Percentiles rank a stretch among this genome's conserved stretches.
Evolutionary conservation across 2,329 filamentous ascomycete species (phyloP).

Genomic region (Podosphaera leucotricha): DNA sequence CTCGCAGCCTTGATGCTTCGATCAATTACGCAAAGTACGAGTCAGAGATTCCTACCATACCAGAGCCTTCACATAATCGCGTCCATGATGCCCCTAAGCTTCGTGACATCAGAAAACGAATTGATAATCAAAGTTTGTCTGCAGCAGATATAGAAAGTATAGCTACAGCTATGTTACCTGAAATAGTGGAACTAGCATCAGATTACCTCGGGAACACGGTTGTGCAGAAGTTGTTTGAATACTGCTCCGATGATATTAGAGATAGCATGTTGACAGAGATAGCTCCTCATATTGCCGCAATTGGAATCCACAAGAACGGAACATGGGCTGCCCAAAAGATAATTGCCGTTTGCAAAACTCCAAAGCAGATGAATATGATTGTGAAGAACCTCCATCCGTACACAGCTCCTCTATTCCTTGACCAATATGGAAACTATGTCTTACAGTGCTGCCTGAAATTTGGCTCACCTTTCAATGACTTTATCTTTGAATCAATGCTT

Average conservation of each 20-base stretch:
- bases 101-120: constrained; percentile 86
- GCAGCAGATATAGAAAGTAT: constrained; percentile 78
- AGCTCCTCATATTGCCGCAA: constrained; percentile 78
- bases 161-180: constrained; percentile 80
- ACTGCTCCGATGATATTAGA: constrained; percentile 73
- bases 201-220: constrained; percentile 98
- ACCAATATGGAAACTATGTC: constrained; percentile 97
- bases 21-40: constrained; percentile 50
- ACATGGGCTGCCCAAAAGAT: constrained; percentile 99
- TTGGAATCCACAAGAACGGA: constrained; percentile 96
- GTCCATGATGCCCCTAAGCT: constrained; percentile 86
- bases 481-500: constrained; percentile 96
- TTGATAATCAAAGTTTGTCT: constrained; percentile 80
- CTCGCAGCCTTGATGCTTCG: constrained; percentile 48
- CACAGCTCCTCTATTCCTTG: constrained; percentile 75
- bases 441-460: constrained; percentile 92
- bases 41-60: constrained; percentile 70
- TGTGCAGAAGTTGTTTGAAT: constrained; percentile 97
- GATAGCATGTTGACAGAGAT: constrained; percentile 81
- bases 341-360: constrained; percentile 77
- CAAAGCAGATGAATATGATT: constrained; percentile 57
- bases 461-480: constrained; percentile 69
- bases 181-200: constrained; percentile 82
- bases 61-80: constrained; percentile 69
- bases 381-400: constrained; percentile 67